phyloP scores from a whole-genome alignment of 345 rosid genomes.

The Camelina sativa region DNA sequence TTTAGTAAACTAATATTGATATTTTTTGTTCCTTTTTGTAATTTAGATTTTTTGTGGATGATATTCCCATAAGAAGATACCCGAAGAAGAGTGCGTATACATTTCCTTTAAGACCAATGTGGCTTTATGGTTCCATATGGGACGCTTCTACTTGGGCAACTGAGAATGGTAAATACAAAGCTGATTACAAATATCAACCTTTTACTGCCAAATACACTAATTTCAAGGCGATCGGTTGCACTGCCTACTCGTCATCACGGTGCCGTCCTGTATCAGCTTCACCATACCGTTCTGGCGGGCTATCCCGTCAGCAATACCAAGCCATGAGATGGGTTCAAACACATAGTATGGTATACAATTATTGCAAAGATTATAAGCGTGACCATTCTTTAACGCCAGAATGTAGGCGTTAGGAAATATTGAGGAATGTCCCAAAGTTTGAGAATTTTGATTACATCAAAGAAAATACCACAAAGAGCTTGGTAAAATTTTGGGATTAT shows the following conservation, averaged over 20 bases:
- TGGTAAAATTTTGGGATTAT: conserved; percentile 18
- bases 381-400: conserved; percentile 91
- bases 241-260: conserved; percentile 62
- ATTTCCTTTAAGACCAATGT: conserved; percentile 93
- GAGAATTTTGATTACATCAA: conserved; percentile 10
- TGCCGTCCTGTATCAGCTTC: conserved; percentile 78
- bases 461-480: background rate
- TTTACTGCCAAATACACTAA: conserved; percentile 73
- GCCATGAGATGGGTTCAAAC: conserved; percentile 89
- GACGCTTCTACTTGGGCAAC: conserved; percentile 99
- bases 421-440: background rate
- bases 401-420: conserved; percentile 51
- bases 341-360: conserved; percentile 69
- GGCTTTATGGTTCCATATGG: conserved; percentile 98
- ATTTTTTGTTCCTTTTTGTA: background rate
- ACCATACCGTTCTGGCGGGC: conserved; percentile 69
- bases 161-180: conserved; percentile 94
- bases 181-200: conserved; percentile 85
- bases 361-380: conserved; percentile 75
- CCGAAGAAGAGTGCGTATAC: conserved; percentile 73
- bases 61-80: conserved; percentile 93
- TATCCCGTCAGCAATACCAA: conserved; percentile 60
- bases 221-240: conserved; percentile 81
- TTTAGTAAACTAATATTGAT: conserved; percentile 6
- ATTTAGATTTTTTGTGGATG: conserved; percentile 89